These are phyloP conservation scores for Lachancea mirantina DNA, from an alignment of 805 yeast species.

Conservation along the genomic window DNA sequence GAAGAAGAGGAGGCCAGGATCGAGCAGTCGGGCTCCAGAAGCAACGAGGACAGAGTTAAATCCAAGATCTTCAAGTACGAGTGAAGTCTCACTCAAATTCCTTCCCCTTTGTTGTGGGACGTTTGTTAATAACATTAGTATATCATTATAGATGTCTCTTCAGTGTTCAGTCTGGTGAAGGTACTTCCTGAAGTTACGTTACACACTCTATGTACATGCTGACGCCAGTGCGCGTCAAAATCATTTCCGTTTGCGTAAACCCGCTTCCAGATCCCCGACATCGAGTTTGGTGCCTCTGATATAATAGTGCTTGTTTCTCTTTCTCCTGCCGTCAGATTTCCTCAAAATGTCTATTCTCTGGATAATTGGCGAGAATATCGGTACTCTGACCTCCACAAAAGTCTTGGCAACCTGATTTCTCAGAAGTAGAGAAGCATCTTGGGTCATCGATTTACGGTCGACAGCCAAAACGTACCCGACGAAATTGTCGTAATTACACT, in stretches of 20 bases:
- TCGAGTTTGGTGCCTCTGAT: constrained; percentile 74
- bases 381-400: constrained; percentile 81
- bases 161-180: too few relatives aligned
- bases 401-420: constrained; percentile 76
- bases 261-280: constrained; percentile 59
- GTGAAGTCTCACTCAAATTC: not conserved
- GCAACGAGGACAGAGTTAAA: constrained; percentile 33
- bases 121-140: too few relatives aligned
- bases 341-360: constrained; percentile 70
- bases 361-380: constrained; percentile 72
- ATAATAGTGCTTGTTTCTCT: constrained; percentile 82
- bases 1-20: constrained; percentile 33
- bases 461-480: constrained; percentile 75
- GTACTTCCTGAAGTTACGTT: too few relatives aligned
- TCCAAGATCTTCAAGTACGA: constrained; percentile 30
- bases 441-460: constrained; percentile 52
- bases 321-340: constrained; percentile 54
- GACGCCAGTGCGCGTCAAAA: not conserved
- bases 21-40: constrained; percentile 20
- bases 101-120: too few relatives aligned
- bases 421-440: constrained; percentile 65
- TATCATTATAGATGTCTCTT: too few relatives aligned
- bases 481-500: constrained; percentile 52
- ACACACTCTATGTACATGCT: too few relatives aligned
- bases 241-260: constrained; percentile 29